Conservation (phyloP, 2,329 filamentous ascomycete species). For the Colletotrichum acutatum region DNA sequence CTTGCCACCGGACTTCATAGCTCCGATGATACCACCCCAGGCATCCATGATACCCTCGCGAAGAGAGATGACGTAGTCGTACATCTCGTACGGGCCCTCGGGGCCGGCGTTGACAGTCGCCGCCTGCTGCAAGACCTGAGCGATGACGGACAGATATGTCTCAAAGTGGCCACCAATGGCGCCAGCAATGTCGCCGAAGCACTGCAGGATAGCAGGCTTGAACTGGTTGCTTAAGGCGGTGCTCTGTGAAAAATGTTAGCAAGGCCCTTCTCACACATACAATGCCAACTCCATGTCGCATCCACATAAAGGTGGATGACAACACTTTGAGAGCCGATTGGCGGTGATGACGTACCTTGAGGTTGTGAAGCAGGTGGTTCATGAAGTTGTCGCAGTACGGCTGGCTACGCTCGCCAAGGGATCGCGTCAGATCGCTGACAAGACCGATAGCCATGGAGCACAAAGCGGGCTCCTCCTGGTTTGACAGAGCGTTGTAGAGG, state of each 20-base stretch:
- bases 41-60: conserved; percentile 99
- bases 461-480: conserved; percentile 93
- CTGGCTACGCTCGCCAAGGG: conserved; percentile 88
- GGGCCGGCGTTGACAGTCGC: conserved; percentile 81
- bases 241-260: conserved; percentile 66
- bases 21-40: conserved; percentile 96
- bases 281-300: conserved; percentile 5
- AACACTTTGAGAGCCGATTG: conserved; percentile 11
- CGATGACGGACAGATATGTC: conserved; percentile 91
- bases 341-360: conserved; percentile 70
- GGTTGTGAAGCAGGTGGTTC: conserved; percentile 95
- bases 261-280: background rate
- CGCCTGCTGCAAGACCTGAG: conserved; percentile 93
- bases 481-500: conserved; percentile 92
- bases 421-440: conserved; percentile 95
- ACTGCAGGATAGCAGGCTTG: conserved; percentile 97
- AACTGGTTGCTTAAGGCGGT: conserved; percentile 92
- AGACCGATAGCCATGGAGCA: conserved; percentile 98
- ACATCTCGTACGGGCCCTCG: conserved; percentile 92
- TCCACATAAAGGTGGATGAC: conserved; percentile 8
- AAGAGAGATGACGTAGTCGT: conserved; percentile 94
- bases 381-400: conserved; percentile 98
- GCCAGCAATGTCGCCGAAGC: conserved; percentile 96
- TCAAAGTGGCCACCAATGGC: conserved; percentile 94
- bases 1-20: conserved; percentile 87